Percentiles rank a stretch among this genome's conserved stretches.
These are phyloP conservation scores for Rhizopus stolonifer DNA, from an alignment of 371 early-diverging fungal genomes.

Conservation along the genomic window DNA sequence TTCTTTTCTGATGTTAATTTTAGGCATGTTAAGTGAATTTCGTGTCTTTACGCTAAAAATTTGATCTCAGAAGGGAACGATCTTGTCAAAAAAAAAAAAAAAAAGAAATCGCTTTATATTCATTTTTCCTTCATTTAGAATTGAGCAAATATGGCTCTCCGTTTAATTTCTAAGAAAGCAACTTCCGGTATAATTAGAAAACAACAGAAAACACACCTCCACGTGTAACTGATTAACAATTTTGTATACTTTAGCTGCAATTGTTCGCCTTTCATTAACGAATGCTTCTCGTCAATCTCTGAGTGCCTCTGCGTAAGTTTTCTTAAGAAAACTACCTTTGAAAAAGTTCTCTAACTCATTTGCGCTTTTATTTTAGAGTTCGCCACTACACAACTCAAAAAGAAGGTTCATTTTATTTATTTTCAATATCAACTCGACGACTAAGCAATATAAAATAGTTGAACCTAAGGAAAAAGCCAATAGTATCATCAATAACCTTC, in stretches of 20 bases:
- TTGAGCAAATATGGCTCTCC: constrained; percentile 26
- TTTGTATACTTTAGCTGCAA: constrained; percentile 18
- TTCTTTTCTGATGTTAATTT: too few species aligned
- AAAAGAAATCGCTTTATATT: too few species aligned
- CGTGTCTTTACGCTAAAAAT: too few species aligned
- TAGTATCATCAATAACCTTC: constrained; percentile 88
- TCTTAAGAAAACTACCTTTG: too few species aligned
- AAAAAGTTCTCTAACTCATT: background rate
- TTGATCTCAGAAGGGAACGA: too few species aligned
- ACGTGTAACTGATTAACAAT: too few species aligned
- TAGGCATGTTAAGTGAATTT: too few species aligned
- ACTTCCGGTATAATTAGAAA: constrained; percentile 17
- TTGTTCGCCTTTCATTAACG: constrained; percentile 24
- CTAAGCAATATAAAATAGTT: too few species aligned
- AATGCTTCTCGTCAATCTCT: constrained; percentile 26
- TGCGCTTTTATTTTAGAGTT: constrained; percentile 20
- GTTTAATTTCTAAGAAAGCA: constrained; percentile 34
- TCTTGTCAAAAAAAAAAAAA: too few species aligned
- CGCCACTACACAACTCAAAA: constrained; percentile 30
- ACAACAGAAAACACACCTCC: background rate
- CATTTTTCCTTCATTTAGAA: too few species aligned
- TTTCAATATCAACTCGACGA: too few species aligned
- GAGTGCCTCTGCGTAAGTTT: constrained; percentile 32
- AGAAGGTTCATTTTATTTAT: constrained; percentile 24
- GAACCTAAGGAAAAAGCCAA: constrained; percentile 75